Conservation (phyloP, 2,329 filamentous ascomycete genomes). For the Nigrospora osmanthi region DNA sequence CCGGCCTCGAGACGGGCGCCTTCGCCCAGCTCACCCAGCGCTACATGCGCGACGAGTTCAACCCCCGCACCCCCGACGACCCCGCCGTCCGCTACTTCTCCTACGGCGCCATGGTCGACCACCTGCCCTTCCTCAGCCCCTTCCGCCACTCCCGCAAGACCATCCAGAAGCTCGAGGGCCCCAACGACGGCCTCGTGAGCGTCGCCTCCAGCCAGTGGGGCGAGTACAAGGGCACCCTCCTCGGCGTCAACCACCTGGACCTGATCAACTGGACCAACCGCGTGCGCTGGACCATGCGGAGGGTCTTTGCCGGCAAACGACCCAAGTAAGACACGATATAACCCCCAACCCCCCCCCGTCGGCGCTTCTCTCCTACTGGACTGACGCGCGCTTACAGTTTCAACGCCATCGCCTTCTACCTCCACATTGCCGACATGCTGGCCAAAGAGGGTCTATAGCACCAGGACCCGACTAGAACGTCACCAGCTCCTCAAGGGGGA, state of each 20-base stretch:
- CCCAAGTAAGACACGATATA: slow-evolving; percentile 30
- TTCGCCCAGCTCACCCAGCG: slow-evolving; percentile 52
- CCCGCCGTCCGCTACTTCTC: slow-evolving; percentile 51
- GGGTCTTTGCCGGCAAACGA: slow-evolving; percentile 40
- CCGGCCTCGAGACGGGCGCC: slow-evolving; percentile 50
- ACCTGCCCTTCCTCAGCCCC: slow-evolving; percentile 56
- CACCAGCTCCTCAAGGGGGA: no score
- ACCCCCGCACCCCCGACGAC: slow-evolving; percentile 46
- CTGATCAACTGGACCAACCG: slow-evolving; percentile 63
- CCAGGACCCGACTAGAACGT: no score
- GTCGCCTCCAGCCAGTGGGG: slow-evolving; percentile 56
- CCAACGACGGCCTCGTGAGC: slow-evolving; percentile 62
- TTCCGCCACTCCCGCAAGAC: slow-evolving; percentile 47
- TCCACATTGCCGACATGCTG: slow-evolving; percentile 62
- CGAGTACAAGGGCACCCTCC: slow-evolving; percentile 54
- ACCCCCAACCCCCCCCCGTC: no score
- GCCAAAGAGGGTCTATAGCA: slow-evolving; percentile 51
- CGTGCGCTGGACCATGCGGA: slow-evolving; percentile 46
- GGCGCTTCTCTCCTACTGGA: slow-evolving; percentile 5
- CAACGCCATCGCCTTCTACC: slow-evolving; percentile 61
- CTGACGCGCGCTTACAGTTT: slow-evolving; percentile 32
- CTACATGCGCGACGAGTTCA: slow-evolving; percentile 54
- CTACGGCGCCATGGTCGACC: slow-evolving; percentile 45
- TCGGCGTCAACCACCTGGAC: slow-evolving; percentile 55
- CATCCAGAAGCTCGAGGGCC: slow-evolving; percentile 43